Base-by-base conservation (phyloP, 1,284 basidiomycete genomes). In the Puccinia polysora region DNA sequence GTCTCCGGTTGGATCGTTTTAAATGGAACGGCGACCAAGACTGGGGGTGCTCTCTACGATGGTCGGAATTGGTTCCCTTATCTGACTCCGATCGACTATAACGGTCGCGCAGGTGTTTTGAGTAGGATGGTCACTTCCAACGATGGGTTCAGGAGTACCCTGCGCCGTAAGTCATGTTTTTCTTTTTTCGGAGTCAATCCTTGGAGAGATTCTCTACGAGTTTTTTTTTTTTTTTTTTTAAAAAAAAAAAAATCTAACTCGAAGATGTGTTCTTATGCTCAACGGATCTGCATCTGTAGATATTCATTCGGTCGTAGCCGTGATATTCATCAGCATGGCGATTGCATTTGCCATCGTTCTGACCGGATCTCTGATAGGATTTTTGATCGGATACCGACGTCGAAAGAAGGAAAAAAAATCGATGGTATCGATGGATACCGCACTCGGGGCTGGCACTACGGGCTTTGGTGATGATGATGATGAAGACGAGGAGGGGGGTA, bases 271-370 rank as follows among this genome's bases (percentile, higher is more conserved):
- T 87, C 76, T 83, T 82, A 63, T 84, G 89, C 90, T 77, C 83
- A 89, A 83, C 32, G 65, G 62, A 23, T 38, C 25, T 70, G 60
- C 58, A 28, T n/a, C 60, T 50, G 8, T 45, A 91, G 91, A 87
- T 79, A 90, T 88, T 84, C 85, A 97, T 64, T 91, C 92, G 0
- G 86, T 87, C 28, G 96, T 94, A 1, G 85, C 97, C 45, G 91
- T 98, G 69, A 97, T 98, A 74, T 85, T 97, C 47, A 94, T 98
- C 76, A 95, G 92, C 4, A 97, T 98, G 76, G 95, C 94, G 34
- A 96, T 97, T 75, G 88, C 91, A 3, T 91, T 94, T 10, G 95
- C 93, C 30, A 86, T 97, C 28, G 91, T 98, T 65, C 93, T 98
- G 82, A 82, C 97, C 0, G 84, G 97, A 25, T 89, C 91, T 15